Base-by-base conservation (phyloP, 2,329 filamentous ascomycete species). In the Diplodia seriata region DNA sequence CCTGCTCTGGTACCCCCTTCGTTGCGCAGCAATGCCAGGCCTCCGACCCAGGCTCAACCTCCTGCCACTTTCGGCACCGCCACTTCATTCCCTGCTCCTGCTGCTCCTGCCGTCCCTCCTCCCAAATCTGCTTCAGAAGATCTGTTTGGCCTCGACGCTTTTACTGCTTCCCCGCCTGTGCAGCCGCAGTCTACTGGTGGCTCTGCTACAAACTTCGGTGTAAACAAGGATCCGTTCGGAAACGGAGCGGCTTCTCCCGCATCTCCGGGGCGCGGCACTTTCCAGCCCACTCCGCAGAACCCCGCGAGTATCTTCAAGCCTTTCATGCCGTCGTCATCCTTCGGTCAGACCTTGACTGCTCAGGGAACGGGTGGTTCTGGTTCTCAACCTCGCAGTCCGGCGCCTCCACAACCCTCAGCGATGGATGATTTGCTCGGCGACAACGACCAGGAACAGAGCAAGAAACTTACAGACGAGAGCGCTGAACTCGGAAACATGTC, bases 401-500 rank as follows among this genome's bases (percentile, higher is more conserved):
- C 73, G 55, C 81, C 74, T 71, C 79, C 74, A 53, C 76, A 78
- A 68, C 79, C 83, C 40, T 83, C 86, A 62, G 83, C 84, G 11
- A 85, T 90, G 62, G 93, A 97, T 73, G 95, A 98, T 78, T 85
- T 98, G 8, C 85, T 99, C n/a, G 92, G 92, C 18, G 94, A 97
- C 73, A 90, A 90, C 71, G 94, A 98, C 71, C 91, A 91, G 1
- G 93, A 97, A 74, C 89, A 94, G 67, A 94, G 90, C 80, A 95
- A 91, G 78, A 96, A 91, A 77, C 83, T 98, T 31, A 95, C 91
- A 0, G 90, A 89, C 71, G 95, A 99, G 76, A 95, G 94, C 2
- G 90, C 91, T 0, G 95, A 99, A 78, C 85, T 99, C 68, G 95
- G 94, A 63, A 98, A 99, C 76, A 85, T 99, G 73, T 97, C 94